A percentile compares a stretch with the other conserved stretches of the same genome.
phyloP scores from a whole-genome alignment of 352 stramenopile species.

The Pythium sukuiense region DNA sequence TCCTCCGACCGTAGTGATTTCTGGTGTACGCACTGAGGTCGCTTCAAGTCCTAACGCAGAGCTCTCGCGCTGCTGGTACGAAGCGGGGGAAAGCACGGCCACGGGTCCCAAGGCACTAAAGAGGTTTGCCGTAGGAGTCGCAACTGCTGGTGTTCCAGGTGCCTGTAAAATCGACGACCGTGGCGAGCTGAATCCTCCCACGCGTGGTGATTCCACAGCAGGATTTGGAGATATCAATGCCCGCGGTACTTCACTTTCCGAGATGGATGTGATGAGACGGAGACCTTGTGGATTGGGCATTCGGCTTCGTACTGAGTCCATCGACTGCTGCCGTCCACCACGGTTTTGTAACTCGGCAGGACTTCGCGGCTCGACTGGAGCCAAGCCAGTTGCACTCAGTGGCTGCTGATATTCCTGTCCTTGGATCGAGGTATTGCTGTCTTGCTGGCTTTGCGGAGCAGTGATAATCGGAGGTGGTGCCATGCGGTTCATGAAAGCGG shows the following conservation, averaged over 20 bases:
- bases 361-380: conserved; percentile 52
- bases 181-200: conserved; percentile 77
- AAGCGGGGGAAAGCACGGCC: conserved; percentile 69
- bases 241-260: conserved; percentile 77
- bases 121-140: conserved; percentile 48
- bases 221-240: conserved; percentile 85
- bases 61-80: conserved; percentile 81
- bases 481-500: conserved; percentile 12
- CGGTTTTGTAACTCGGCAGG: conserved; percentile 85
- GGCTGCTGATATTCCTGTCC: conserved; percentile 80
- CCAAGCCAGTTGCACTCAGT: conserved; percentile 26
- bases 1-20: conserved; percentile 29
- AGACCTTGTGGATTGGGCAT: conserved; percentile 56
- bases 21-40: conserved; percentile 29
- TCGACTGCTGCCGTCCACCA: conserved; percentile 36
- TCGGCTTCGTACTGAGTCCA: conserved; percentile 28
- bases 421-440: conserved; percentile 43
- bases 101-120: conserved; percentile 47
- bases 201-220: conserved; percentile 78
- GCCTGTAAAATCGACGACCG: conserved; percentile 68
- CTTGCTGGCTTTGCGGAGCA: conserved; percentile 32
- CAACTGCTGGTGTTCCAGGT: conserved; percentile 64
- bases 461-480: conserved; percentile 61
- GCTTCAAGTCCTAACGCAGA: conserved; percentile 33
- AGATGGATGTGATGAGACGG: conserved; percentile 80